These are phyloP conservation scores for Pinus albicaulis DNA, from an alignment of 75 land plant species.

Conservation along the genomic window DNA sequence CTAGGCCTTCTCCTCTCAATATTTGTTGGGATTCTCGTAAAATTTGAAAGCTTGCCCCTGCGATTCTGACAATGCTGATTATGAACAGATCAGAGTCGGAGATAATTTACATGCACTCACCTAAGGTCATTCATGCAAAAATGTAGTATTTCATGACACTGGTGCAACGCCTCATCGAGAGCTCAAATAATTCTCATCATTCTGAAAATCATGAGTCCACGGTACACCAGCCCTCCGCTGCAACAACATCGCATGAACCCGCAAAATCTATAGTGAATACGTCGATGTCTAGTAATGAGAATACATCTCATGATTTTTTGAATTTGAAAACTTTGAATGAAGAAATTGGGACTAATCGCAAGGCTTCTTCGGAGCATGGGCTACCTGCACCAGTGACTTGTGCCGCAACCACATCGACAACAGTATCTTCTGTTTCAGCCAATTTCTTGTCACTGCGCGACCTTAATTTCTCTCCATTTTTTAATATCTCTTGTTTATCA, in stretches of 20 bases:
- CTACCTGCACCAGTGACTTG: too few species aligned
- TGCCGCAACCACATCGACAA: too few species aligned
- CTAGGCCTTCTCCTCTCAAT: conserved; percentile 53
- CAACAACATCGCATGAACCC: too few species aligned
- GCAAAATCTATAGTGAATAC: too few species aligned
- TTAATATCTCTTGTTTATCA: conserved; percentile 25
- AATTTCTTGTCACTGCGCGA: neutral
- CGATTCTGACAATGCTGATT: neutral
- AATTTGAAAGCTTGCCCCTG: conserved; percentile 51
- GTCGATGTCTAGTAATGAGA: too few species aligned
- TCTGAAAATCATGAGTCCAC: too few species aligned
- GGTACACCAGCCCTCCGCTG: too few species aligned
- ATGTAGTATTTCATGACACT: conserved; percentile 29
- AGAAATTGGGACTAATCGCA: too few species aligned
- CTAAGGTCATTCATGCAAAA: conserved; percentile 36
- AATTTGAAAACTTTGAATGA: too few species aligned
- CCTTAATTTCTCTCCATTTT: neutral
- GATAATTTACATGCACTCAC: conserved; percentile 42
- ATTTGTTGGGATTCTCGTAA: conserved; percentile 62
- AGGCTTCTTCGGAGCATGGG: too few species aligned
- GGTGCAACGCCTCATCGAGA: conserved; percentile 39
- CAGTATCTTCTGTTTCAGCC: neutral
- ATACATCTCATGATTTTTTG: too few species aligned
- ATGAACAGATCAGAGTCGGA: conserved; percentile 25
- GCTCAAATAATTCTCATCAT: neutral